Conservation (phyloP, 2,329 filamentous ascomycete species). For the Fusarium sp. region DNA sequence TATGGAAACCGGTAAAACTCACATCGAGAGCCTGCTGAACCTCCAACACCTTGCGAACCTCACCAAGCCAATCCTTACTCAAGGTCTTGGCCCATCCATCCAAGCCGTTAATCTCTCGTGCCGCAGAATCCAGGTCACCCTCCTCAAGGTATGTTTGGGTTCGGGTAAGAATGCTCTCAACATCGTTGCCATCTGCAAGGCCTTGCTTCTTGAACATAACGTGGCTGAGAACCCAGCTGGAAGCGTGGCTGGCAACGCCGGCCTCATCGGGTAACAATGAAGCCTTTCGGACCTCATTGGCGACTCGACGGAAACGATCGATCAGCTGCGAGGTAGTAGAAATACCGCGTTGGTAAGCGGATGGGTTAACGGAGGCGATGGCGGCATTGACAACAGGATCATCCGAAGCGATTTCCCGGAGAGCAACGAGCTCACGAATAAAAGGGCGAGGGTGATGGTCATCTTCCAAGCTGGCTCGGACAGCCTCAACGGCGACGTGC, state of each 20-base stretch:
- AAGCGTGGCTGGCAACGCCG: constrained; percentile 92
- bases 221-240: constrained; percentile 89
- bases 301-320: constrained; percentile 94
- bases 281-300: constrained; percentile 92
- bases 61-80: constrained; percentile 91
- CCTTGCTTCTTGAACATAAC: constrained; percentile 96
- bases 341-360: constrained; percentile 92
- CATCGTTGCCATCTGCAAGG: constrained; percentile 83
- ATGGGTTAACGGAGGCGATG: constrained; percentile 94
- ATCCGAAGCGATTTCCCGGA: constrained; percentile 89
- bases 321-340: constrained; percentile 86
- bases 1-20: constrained; percentile 53
- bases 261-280: constrained; percentile 91
- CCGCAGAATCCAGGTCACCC: constrained; percentile 89
- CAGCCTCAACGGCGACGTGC: constrained; percentile 93
- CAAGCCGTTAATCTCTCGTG: constrained; percentile 93
- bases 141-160: constrained; percentile 93
- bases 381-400: constrained; percentile 91
- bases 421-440: constrained; percentile 88
- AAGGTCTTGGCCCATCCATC: constrained; percentile 95
- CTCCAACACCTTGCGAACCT: constrained; percentile 92
- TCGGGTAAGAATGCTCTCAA: constrained; percentile 90
- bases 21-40: constrained; percentile 97
- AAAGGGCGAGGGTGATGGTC: constrained; percentile 81
- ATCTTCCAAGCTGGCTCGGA: constrained; percentile 83